Evolutionary conservation across 1,284 basidiomycete genomes (phyloP).

Genomic region (Pseudozyma sp.): DNA sequence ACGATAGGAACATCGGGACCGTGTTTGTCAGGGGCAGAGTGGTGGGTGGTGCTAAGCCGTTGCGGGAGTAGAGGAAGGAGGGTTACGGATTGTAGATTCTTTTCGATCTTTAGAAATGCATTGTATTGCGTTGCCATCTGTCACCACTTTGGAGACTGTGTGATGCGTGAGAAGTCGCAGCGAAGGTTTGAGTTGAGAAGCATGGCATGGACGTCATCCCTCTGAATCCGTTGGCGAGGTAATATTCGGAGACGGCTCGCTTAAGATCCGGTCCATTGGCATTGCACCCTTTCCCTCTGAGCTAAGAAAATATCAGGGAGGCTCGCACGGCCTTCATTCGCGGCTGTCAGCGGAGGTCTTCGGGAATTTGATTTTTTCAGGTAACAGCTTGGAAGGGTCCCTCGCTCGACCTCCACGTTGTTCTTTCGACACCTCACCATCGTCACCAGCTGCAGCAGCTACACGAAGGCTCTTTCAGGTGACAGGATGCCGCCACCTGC

Average conservation of each 20-base stretch:
- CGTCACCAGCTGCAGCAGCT: background rate
- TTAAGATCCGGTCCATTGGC: too few species aligned
- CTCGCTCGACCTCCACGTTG: constrained; percentile 10
- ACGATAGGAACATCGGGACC: constrained; percentile 84
- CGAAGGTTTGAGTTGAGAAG: too few species aligned
- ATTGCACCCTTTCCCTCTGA: too few species aligned
- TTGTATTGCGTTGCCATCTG: too few species aligned
- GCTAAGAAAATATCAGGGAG: too few species aligned
- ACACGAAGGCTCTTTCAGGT: too few species aligned
- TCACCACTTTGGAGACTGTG: background rate
- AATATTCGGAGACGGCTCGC: too few species aligned
- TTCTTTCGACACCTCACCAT: background rate
- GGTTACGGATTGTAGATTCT: background rate
- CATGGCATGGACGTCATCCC: too few species aligned
- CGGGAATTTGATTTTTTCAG: constrained; percentile 11
- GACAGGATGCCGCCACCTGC: constrained; percentile 32
- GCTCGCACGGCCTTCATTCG: too few species aligned
- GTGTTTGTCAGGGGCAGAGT: constrained; percentile 86
- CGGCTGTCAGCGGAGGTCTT: background rate
- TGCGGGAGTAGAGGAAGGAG: constrained; percentile 19
- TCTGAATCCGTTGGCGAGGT: too few species aligned
- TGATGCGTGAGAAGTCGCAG: background rate
- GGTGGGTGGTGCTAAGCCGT: constrained; percentile 76
- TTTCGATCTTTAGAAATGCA: background rate
- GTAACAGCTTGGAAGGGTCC: background rate